Evolutionary conservation across 2,329 filamentous ascomycete genomes (phyloP).

Genomic region (Colletotrichum magnum): DNA sequence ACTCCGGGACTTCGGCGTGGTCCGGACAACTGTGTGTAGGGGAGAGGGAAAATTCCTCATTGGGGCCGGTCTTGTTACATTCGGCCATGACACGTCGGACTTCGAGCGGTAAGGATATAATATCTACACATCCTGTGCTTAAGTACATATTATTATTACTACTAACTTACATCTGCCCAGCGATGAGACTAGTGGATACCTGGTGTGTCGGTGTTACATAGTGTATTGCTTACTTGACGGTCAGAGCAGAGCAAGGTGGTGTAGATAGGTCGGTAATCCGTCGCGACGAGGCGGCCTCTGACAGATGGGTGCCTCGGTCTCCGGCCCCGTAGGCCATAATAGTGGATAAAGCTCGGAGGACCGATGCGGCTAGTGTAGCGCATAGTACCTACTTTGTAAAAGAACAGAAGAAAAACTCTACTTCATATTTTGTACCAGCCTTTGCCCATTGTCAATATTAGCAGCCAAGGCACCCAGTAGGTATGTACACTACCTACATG

Average conservation of each 20-base stretch:
- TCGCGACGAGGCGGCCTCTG: slow-evolving; percentile 1
- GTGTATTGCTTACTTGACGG: too few species aligned
- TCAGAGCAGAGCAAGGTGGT: too few species aligned
- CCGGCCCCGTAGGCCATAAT: background rate
- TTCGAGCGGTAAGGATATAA: slow-evolving; percentile 13
- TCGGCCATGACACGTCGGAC: slow-evolving; percentile 34
- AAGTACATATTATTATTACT: too few species aligned
- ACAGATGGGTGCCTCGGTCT: slow-evolving; percentile 16
- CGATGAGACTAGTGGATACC: too few species aligned
- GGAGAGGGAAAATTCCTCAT: background rate
- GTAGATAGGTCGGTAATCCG: background rate
- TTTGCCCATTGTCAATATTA: too few species aligned
- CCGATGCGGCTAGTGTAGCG: slow-evolving; percentile 30
- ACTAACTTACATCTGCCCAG: too few species aligned
- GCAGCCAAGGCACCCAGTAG: too few species aligned
- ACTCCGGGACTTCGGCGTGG: slow-evolving; percentile 28
- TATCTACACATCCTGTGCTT: background rate
- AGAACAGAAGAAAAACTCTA: too few species aligned
- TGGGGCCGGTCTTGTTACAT: background rate
- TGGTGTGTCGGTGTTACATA: too few species aligned
- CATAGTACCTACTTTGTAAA: too few species aligned
- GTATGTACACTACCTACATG: too few species aligned
- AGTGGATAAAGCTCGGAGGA: slow-evolving; percentile 12
- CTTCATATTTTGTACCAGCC: too few species aligned
- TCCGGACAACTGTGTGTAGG: background rate